Percentiles rank a stretch among this genome's conserved stretches.
These are phyloP conservation scores for Closterium sp. DNA, from an alignment of 139 green algal genomes.

Conservation along the genomic window DNA sequence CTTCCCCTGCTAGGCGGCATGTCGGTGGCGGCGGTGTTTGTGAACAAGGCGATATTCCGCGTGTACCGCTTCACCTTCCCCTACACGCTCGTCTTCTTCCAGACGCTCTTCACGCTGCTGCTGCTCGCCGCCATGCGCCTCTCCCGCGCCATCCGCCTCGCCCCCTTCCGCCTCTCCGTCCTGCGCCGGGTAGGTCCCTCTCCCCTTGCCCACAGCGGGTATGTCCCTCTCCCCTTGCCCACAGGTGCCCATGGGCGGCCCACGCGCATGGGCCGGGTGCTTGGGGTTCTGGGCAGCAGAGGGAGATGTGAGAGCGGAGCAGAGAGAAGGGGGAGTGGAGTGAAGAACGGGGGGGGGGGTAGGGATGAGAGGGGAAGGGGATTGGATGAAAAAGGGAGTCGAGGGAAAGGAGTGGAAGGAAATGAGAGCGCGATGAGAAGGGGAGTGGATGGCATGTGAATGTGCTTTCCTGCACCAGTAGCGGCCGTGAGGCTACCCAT, in stretches of 20 bases:
- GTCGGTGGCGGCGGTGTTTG: slow-evolving; percentile 55
- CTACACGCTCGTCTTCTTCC: slow-evolving; percentile 55
- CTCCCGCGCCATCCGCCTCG: slow-evolving; percentile 41
- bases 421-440: not conserved
- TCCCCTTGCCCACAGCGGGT: not conserved
- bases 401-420: too few species aligned
- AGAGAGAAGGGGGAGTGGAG: too few species aligned
- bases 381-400: too few species aligned
- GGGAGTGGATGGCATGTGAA: not conserved
- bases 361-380: not conserved
- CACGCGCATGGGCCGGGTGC: not conserved
- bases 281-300: not conserved
- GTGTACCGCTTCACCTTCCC: slow-evolving; percentile 58
- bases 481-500: not conserved
- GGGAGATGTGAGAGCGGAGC: not conserved
- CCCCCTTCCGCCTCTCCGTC: slow-evolving; percentile 26
- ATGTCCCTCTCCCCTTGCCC: not conserved
- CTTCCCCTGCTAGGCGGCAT: slow-evolving; percentile 29
- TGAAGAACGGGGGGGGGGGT: too few species aligned
- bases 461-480: not conserved
- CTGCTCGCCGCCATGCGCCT: slow-evolving; percentile 41
- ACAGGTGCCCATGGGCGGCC: not conserved
- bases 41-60: slow-evolving; percentile 61
- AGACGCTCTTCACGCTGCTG: slow-evolving; percentile 53
- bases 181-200: slow-evolving; percentile 48